A percentile compares a stretch with the other conserved stretches of the same genome.
Conservation (phyloP, 2,329 filamentous ascomycete species). For the Periconia macrospinosa region DNA sequence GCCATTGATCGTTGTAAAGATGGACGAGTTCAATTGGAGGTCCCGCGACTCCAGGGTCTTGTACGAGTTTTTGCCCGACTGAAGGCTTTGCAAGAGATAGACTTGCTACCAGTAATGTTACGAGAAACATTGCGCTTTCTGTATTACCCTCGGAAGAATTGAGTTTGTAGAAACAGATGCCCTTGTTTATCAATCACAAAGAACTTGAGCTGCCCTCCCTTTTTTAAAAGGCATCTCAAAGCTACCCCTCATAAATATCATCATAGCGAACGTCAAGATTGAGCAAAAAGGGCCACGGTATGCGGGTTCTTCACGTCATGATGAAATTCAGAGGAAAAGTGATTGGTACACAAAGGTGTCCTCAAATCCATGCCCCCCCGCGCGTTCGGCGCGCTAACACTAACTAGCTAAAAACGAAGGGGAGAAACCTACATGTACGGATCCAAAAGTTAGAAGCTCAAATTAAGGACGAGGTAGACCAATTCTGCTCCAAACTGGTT, state of each 20-base stretch:
- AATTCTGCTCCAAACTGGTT: too few species aligned
- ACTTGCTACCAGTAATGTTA: background rate
- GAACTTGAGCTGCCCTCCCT: too few species aligned
- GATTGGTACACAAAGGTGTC: background rate
- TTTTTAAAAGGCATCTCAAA: background rate
- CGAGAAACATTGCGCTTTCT: background rate
- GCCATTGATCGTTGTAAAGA: conserved; percentile 56
- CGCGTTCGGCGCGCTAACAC: too few species aligned
- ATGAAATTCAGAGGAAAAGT: background rate
- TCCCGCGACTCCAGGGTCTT: conserved; percentile 44
- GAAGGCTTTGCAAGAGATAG: conserved; percentile 5
- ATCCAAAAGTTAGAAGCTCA: too few species aligned
- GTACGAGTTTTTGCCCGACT: conserved; percentile 18
- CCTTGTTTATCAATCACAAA: too few species aligned
- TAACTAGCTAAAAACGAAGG: too few species aligned
- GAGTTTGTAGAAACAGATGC: background rate
- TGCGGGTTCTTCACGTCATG: background rate
- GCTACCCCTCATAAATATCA: background rate
- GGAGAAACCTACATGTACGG: too few species aligned
- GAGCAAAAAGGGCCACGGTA: background rate
- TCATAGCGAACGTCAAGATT: background rate
- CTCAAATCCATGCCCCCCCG: too few species aligned
- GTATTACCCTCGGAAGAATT: too few species aligned
- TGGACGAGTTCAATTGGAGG: conserved; percentile 53
- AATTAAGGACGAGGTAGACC: too few species aligned